Base-by-base conservation (phyloP, 2,329 filamentous ascomycete genomes). In the Lachnellula occidentalis region DNA sequence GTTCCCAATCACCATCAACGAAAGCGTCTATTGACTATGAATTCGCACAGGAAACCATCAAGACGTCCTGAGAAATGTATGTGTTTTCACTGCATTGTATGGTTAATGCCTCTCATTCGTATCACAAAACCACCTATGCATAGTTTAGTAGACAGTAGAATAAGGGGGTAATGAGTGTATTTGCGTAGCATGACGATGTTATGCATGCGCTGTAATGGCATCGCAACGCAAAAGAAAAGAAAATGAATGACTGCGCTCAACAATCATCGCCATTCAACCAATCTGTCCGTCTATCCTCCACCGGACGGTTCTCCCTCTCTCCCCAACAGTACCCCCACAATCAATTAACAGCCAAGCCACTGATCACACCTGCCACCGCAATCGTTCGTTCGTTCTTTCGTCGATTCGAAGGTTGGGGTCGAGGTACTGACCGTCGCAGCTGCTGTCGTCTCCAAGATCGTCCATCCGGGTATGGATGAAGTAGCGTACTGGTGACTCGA, bases 381-480 rank as follows among this genome's bases (percentile, higher is more conserved):
- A 39, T 31, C 9, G 9, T 39, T 39, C 36, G 8, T 39, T 39
- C 36, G 9, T 39, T 39, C 36, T 3, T 15, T 17, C 36, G 12
- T 8, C 36, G 36, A 39, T 39, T 39, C 17, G 36, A 39, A 17
- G n/a, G 9, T 48, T 24, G 24, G 21, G 21, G 21, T 48, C 15
- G 45, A 34, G 14, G 22, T 19, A n/a, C 34, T 19, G 27, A 34
- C 34, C 34, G 47, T 41, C 34, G 47, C 37, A 55, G 45, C 50
- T 41, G 45, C 34, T 19, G 42, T 55, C 34, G 48, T 51, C 47
- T 48, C 47, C 48, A 41, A n/a, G 41, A 47, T 39, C 21, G 5
- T 19, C 9, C 14, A 42, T 12, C 11, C 27, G 31, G 31, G 36
- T n/a, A 50, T 34, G 42, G 22, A 48, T 50, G 48, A 34, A 31